Conservation (phyloP, 331 rosid genomes). For the Quercus phellos region DNA sequence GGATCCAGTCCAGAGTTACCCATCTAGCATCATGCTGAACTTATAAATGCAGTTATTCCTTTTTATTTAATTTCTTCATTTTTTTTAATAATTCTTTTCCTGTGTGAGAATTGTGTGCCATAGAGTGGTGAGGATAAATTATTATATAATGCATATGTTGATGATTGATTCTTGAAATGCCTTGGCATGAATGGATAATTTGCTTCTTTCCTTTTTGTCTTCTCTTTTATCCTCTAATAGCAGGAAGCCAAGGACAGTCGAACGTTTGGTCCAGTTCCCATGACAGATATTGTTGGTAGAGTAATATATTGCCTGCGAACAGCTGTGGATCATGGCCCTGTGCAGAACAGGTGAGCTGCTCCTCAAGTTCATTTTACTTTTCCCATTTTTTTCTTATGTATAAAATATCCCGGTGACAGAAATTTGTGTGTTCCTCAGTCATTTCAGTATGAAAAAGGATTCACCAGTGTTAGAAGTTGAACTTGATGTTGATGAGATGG, state of each 20-base stretch:
- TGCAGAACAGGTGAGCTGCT: conserved; percentile 70
- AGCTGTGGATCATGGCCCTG: conserved; percentile 95
- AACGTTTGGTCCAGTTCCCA: conserved; percentile 80
- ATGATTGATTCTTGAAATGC: conserved; percentile 14
- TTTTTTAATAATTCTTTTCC: neutral
- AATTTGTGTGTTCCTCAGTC: conserved; percentile 41
- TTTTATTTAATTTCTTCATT: neutral
- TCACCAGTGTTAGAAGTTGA: conserved; percentile 73
- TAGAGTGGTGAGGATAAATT: conserved; percentile 7
- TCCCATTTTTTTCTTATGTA: neutral
- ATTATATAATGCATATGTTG: conserved; percentile 3
- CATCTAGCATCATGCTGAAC: conserved; percentile 3
- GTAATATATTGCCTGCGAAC: conserved; percentile 80
- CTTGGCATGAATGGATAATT: neutral
- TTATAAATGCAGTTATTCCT: neutral
- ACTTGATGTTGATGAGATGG: conserved; percentile 88
- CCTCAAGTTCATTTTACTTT: neutral
- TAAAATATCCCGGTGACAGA: neutral
- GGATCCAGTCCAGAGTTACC: neutral
- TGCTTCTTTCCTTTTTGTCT: neutral
- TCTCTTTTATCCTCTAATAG: conserved; percentile 15
- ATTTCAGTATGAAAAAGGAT: conserved; percentile 59
- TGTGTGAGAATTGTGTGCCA: conserved; percentile 1
- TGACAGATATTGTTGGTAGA: conserved; percentile 85
- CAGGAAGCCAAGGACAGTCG: conserved; percentile 97